phyloP scores from a whole-genome alignment of 345 rosid genomes.

The Sisymbrium altissimum region DNA sequence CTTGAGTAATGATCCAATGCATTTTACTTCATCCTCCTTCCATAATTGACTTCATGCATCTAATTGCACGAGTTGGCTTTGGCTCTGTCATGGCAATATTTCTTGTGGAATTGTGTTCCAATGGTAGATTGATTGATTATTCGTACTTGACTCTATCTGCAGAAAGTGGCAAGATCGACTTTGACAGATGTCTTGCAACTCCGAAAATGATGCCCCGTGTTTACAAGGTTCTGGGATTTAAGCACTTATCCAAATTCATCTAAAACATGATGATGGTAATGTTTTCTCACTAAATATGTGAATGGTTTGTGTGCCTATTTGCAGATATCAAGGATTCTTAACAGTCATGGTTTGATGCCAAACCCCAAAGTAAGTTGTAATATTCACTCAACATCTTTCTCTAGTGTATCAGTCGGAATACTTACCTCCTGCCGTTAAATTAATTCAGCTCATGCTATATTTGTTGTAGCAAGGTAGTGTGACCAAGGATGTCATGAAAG shows the following conservation, averaged over 20 bases:
- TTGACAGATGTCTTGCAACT: conserved; percentile 81
- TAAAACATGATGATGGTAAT: background rate
- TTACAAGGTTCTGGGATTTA: conserved; percentile 54
- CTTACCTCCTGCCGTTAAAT: background rate
- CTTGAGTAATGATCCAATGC: conserved; percentile 45
- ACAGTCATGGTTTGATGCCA: conserved; percentile 86
- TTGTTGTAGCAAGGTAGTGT: conserved; percentile 80
- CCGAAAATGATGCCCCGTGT: conserved; percentile 71
- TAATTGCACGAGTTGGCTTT: background rate
- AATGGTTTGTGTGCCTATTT: conserved; percentile 1
- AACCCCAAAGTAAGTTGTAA: conserved; percentile 64
- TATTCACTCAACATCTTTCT: background rate
- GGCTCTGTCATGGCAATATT: background rate
- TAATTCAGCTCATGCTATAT: conserved; percentile 8
- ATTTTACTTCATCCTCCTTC: background rate
- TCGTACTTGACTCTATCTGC: conserved; percentile 26
- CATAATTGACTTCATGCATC: background rate
- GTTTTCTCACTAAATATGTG: background rate
- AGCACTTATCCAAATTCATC: background rate
- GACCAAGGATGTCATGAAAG: conserved; percentile 62
- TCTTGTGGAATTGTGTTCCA: background rate
- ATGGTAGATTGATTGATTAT: background rate
- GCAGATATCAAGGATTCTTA: conserved; percentile 86
- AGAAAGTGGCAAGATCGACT: conserved; percentile 79
- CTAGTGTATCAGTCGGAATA: background rate